Conservation (phyloP, 768 basidiomycete genomes). For the Boletus edulis region DNA sequence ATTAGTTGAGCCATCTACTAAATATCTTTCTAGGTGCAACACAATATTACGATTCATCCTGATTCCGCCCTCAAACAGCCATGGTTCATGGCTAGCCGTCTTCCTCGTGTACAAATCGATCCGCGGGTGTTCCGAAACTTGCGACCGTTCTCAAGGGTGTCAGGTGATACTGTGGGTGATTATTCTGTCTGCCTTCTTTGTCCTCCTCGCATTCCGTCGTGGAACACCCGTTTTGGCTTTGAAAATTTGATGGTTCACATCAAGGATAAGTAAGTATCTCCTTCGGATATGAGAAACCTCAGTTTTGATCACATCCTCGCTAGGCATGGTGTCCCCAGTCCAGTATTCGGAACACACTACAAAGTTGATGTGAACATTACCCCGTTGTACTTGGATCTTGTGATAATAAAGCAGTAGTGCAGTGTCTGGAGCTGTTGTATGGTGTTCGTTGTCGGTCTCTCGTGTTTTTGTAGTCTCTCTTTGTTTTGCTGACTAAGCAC, state of each 20-base stretch:
- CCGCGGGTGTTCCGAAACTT: neutral
- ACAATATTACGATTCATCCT: conserved; percentile 14
- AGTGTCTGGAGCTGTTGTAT: neutral
- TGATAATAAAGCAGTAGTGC: neutral
- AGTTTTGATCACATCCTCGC: neutral
- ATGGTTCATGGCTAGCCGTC: conserved; percentile 7
- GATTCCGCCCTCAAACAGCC: neutral
- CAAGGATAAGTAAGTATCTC: conserved; percentile 14
- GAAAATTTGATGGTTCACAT: conserved; percentile 18
- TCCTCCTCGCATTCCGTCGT: conserved; percentile 28
- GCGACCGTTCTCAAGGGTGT: neutral
- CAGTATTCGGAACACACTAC: conserved; percentile 18
- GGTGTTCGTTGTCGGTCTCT: neutral
- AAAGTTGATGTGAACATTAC: conserved; percentile 19
- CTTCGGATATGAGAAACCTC: neutral
- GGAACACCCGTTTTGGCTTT: conserved; percentile 20
- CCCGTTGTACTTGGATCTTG: conserved; percentile 13
- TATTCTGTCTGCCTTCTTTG: conserved; percentile 26
- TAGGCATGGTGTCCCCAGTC: conserved; percentile 20
- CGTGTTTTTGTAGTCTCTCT: neutral
- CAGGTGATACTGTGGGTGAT: conserved; percentile 7
- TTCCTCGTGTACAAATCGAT: neutral
- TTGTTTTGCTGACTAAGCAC: conserved; percentile 20
- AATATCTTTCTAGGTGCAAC: conserved; percentile 17
- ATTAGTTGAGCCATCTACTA: neutral